Evolutionary conservation across 176 grass and related monocot species (phyloP), one percentile per base, ranked within the genome.

Genomic region (Coix lacrymajobi): DNA sequence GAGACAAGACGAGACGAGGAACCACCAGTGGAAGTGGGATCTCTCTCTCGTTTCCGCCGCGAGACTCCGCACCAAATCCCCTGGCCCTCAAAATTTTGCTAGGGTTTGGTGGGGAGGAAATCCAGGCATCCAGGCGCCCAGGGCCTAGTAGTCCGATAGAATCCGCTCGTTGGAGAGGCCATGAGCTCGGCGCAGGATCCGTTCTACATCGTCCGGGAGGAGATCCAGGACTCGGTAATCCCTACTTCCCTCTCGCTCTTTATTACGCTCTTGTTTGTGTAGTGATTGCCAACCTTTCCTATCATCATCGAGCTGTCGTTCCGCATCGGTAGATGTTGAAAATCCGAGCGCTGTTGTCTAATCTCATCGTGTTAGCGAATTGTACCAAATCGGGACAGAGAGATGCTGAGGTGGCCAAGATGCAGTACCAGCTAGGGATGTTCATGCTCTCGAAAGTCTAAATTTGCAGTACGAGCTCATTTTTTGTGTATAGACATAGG

Each of bases 171-270:
- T 11, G 45, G 36, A 75, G 48, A 7, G 4, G 8, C 10, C 52
- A 89, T 89, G 87, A 86, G 88, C 79, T 86, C 88, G 24, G 73
- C 88, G 37, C 88, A 90, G 6, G 88, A 90, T 71, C 88, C 88
- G 1, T 90, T 90, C 88, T 90, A 86, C 88, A 82, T 90, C 83
- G 88, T 86, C 60, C 88, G 88, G 22, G 88, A 86, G 84, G 88
- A 90, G 84, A 90, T 90, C 83, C 88, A 90, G 36, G 84, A 77
- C 67, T 67, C 88, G 88, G 88, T 90, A 86, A 86, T 66, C 19
- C 33, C 5, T 22, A 8, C 31, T 19, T 7, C 16, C 61, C 13
- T 63, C 19, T 25, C 8, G 16, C 60, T 34, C 45, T 22, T 22
- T 66, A 58, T 12, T 57, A 6, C 15, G 3, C 6, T 38, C 75